Percentiles rank a stretch among this genome's conserved stretches.
phyloP scores from a whole-genome alignment of 1,139 yeast genomes.

The Kazachstania sp. region DNA sequence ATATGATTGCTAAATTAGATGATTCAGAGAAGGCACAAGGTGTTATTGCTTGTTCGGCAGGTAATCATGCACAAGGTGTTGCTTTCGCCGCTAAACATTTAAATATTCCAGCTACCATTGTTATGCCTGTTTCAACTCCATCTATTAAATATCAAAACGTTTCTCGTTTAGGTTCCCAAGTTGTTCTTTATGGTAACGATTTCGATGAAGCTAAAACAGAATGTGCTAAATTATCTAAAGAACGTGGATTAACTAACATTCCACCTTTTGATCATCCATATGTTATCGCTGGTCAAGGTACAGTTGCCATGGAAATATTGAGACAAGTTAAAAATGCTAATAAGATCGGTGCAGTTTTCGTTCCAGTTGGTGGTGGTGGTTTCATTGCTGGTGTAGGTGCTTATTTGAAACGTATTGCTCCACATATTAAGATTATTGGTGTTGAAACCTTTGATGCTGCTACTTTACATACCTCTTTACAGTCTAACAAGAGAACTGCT shows the following conservation, averaged over 20 bases:
- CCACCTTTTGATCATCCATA: slow-evolving; percentile 98
- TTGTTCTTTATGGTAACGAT: slow-evolving; percentile 86
- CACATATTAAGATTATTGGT: slow-evolving; percentile 90
- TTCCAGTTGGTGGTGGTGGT: slow-evolving; percentile 98
- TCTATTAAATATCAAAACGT: slow-evolving; percentile 89
- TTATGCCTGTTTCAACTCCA: slow-evolving; percentile 97
- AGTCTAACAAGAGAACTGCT: slow-evolving; percentile 44
- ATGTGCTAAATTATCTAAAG: slow-evolving; percentile 60
- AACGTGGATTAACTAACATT: slow-evolving; percentile 72
- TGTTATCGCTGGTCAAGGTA: slow-evolving; percentile 99
- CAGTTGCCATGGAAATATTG: slow-evolving; percentile 85
- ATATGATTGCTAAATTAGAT: slow-evolving; percentile 85
- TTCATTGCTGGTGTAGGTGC: slow-evolving; percentile 84
- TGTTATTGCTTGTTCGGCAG: slow-evolving; percentile 96
- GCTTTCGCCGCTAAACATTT: slow-evolving; percentile 82
- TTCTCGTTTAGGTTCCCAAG: slow-evolving; percentile 85
- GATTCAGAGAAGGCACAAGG: slow-evolving; percentile 66
- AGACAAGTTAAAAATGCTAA: slow-evolving; percentile 65
- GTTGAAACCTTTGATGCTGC: slow-evolving; percentile 96
- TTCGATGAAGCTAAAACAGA: slow-evolving; percentile 89
- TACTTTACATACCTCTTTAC: slow-evolving; percentile 71
- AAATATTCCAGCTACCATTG: slow-evolving; percentile 88
- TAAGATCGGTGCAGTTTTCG: slow-evolving; percentile 76
- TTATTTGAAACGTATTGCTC: slow-evolving; percentile 90
- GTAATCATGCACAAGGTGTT: slow-evolving; percentile 98